Evolutionary conservation across 768 basidiomycete genomes (phyloP).

Genomic region (Phaeotremella skinneri): DNA sequence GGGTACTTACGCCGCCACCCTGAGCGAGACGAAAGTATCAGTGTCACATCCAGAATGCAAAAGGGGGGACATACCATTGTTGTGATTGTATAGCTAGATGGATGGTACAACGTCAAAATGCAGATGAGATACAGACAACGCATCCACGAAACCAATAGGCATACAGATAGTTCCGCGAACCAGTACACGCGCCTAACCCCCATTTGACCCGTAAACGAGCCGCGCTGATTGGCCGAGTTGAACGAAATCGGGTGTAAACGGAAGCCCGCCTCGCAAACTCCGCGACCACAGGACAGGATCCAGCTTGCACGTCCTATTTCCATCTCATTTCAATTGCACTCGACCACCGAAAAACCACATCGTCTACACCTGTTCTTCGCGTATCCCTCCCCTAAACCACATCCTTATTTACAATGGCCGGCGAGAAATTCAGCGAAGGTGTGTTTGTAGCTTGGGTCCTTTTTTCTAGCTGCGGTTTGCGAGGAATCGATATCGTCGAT

Average conservation of each 20-base stretch:
- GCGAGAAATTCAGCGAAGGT: slow-evolving; percentile 18
- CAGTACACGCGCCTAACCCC: neutral
- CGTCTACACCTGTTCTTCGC: neutral
- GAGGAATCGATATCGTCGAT: neutral
- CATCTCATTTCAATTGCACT: neutral
- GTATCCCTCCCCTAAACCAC: neutral
- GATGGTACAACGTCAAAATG: no score
- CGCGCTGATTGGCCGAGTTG: neutral
- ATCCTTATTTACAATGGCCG: slow-evolving; percentile 21
- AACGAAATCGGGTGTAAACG: neutral
- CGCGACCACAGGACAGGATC: neutral
- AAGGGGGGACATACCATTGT: no score
- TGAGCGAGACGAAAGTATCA: neutral
- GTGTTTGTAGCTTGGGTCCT: slow-evolving; percentile 4
- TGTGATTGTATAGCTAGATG: no score
- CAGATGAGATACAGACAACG: no score
- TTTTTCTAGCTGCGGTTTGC: neutral
- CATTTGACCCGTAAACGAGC: neutral
- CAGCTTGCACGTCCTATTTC: neutral
- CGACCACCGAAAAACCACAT: neutral
- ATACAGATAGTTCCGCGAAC: neutral
- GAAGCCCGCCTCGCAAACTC: neutral
- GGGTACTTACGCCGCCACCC: slow-evolving; percentile 29
- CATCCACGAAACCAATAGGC: no score
- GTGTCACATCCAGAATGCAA: no score